Percentiles rank a stretch among this genome's conserved stretches.
phyloP scores from a whole-genome alignment of 306 rosid species.

The Biancaea sappan region DNA sequence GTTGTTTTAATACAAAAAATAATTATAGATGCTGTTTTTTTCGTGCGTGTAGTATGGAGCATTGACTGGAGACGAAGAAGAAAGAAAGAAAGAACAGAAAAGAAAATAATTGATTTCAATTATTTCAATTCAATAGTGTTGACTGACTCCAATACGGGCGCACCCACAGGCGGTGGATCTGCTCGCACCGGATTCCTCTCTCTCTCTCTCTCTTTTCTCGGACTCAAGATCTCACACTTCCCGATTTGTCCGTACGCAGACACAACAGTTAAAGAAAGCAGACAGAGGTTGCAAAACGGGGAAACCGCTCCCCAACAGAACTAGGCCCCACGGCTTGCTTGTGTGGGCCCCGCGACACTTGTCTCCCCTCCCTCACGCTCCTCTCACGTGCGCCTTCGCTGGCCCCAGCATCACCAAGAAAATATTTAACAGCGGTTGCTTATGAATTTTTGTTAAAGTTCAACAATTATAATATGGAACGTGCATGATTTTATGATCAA shows the following conservation, averaged over 20 bases:
- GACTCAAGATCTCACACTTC: background rate
- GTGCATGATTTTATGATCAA: no score
- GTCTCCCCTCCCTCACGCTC: conserved; percentile 29
- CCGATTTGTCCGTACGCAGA: conserved; percentile 49
- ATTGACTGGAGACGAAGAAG: no score
- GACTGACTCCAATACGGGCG: background rate
- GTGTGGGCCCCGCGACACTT: conserved; percentile 27
- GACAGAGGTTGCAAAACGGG: conserved; percentile 41
- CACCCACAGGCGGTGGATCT: conserved; percentile 29
- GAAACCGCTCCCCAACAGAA: conserved; percentile 33
- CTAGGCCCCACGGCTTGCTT: conserved; percentile 37
- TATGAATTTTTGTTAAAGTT: no score
- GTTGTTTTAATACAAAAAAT: no score
- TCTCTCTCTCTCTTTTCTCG: background rate
- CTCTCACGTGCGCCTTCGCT: conserved; percentile 44
- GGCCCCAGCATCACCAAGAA: background rate
- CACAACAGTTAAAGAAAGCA: conserved; percentile 34
- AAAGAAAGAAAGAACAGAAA: background rate
- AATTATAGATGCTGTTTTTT: no score
- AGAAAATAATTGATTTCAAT: background rate
- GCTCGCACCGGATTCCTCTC: conserved; percentile 10
- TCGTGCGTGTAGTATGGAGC: no score
- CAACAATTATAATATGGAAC: no score
- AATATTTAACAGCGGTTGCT: no score
- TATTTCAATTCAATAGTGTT: conserved; percentile 15